These are phyloP conservation scores for Sarocladiaceae sp. DNA, from an alignment of 2,329 filamentous ascomycete species.

Conservation along the genomic window DNA sequence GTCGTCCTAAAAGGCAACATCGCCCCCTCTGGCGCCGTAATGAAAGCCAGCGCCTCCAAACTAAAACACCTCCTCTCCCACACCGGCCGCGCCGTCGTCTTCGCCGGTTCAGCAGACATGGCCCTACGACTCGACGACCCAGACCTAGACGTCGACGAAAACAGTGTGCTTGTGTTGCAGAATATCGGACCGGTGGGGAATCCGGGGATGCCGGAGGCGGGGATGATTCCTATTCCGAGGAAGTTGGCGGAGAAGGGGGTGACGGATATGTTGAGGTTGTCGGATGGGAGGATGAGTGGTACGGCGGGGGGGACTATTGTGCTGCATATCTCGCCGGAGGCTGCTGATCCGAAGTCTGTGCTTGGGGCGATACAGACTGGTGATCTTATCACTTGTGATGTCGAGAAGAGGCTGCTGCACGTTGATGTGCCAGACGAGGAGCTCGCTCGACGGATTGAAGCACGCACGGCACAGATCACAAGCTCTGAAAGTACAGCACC, in stretches of 20 bases:
- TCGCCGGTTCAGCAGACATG: slow-evolving; percentile 73
- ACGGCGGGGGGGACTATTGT: slow-evolving; percentile 89
- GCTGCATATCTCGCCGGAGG: slow-evolving; percentile 82
- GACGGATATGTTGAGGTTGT: slow-evolving; percentile 76
- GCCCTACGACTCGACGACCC: slow-evolving; percentile 55
- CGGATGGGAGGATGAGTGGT: slow-evolving; percentile 82
- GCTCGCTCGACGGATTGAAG: slow-evolving; percentile 54
- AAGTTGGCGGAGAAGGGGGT: slow-evolving; percentile 73
- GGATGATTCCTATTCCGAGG: slow-evolving; percentile 60
- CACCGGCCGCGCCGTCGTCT: slow-evolving; percentile 52
- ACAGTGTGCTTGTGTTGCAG: slow-evolving; percentile 72
- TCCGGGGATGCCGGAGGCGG: slow-evolving; percentile 90
- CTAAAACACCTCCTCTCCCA: slow-evolving; percentile 55
- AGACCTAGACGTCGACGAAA: slow-evolving; percentile 55
- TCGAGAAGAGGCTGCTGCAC: slow-evolving; percentile 56
- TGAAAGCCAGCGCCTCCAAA: slow-evolving; percentile 85
- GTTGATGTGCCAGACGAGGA: slow-evolving; percentile 66
- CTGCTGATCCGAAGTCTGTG: slow-evolving; percentile 69
- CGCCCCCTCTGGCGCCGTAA: slow-evolving; percentile 76
- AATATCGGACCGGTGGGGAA: slow-evolving; percentile 88
- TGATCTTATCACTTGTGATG: slow-evolving; percentile 75
- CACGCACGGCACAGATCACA: slow-evolving; percentile 48
- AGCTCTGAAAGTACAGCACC: slow-evolving; percentile 22
- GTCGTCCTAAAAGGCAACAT: slow-evolving; percentile 82
- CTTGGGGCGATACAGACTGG: slow-evolving; percentile 74